phyloP scores from a whole-genome alignment of 345 rosid genomes.

The Aurinia saxatilis region DNA sequence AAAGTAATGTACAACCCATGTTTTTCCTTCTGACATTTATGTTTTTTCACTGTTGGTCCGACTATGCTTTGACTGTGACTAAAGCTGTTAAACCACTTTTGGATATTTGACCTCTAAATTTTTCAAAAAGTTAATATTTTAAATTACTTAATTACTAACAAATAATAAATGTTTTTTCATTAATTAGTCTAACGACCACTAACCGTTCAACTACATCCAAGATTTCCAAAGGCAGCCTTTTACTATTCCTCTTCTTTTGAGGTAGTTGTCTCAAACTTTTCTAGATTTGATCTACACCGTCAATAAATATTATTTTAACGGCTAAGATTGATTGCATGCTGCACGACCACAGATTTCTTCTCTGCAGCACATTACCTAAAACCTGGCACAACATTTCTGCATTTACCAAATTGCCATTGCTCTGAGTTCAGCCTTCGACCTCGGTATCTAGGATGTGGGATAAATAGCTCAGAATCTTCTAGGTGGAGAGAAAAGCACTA shows the following conservation, averaged over 20 bases:
- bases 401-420: slow-evolving; percentile 1
- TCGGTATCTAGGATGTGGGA: not conserved
- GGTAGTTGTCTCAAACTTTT: slow-evolving; percentile 7
- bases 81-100: slow-evolving; percentile 9
- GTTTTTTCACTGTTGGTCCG: slow-evolving; percentile 12
- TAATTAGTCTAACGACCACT: slow-evolving; percentile 14
- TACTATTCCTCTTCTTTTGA: slow-evolving; percentile 18
- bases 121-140: not conserved
- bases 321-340: slow-evolving; percentile 8
- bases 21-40: slow-evolving; percentile 6
- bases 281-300: not conserved
- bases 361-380: not conserved
- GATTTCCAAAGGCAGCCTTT: slow-evolving; percentile 25
- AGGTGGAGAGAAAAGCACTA: no score
- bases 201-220: slow-evolving; percentile 24
- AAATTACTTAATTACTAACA: not conserved
- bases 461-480: no score
- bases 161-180: not conserved
- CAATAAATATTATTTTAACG: not conserved
- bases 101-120: not conserved
- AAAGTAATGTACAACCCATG: not conserved
- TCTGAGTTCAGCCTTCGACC: not conserved
- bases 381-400: not conserved
- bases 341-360: not conserved
- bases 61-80: slow-evolving; percentile 22